Evolutionary conservation across 2,329 filamentous ascomycete species (phyloP).

Genomic region (Phaeosphaeriaceae sp.): DNA sequence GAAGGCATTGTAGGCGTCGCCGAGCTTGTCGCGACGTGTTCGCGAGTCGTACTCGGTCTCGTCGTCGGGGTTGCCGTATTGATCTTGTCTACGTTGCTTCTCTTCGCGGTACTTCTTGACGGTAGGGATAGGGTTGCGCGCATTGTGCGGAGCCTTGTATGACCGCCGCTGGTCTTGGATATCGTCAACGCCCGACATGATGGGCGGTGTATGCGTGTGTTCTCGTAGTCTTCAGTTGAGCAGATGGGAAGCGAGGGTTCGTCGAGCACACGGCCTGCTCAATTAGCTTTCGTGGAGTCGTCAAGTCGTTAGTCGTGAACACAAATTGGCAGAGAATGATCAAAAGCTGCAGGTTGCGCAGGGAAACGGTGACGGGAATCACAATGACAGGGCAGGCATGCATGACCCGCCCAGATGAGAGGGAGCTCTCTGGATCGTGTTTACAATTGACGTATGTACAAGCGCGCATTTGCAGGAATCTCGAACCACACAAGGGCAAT

Average conservation of each 20-base stretch:
- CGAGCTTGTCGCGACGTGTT: constrained; percentile 44
- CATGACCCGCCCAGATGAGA: constrained; percentile 15
- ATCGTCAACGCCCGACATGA: constrained; percentile 53
- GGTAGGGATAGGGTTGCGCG: constrained; percentile 55
- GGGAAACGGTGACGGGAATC: constrained; percentile 10
- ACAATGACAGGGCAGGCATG: not conserved
- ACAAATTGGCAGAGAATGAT: constrained; percentile 1
- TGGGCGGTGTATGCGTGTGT: constrained; percentile 1
- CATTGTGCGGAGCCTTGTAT: constrained; percentile 53
- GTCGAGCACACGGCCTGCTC: constrained; percentile 5
- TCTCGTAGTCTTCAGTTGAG: not conserved
- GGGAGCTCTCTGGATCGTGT: constrained; percentile 14
- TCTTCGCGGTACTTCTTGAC: constrained; percentile 56
- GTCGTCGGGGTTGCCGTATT: constrained; percentile 34
- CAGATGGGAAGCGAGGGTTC: not conserved
- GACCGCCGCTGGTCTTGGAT: constrained; percentile 45
- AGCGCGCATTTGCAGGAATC: constrained; percentile 10
- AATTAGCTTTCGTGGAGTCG: constrained; percentile 16
- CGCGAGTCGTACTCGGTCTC: constrained; percentile 31
- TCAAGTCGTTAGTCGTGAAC: constrained; percentile 10
- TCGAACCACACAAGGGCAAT: constrained; percentile 13
- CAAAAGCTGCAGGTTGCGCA: constrained; percentile 11
- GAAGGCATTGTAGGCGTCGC: constrained; percentile 45
- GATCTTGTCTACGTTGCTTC: constrained; percentile 51
- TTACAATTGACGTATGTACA: constrained; percentile 33